These are phyloP conservation scores for Carallia brachiata DNA, from an alignment of 345 rosid genomes.

Conservation along the genomic window DNA sequence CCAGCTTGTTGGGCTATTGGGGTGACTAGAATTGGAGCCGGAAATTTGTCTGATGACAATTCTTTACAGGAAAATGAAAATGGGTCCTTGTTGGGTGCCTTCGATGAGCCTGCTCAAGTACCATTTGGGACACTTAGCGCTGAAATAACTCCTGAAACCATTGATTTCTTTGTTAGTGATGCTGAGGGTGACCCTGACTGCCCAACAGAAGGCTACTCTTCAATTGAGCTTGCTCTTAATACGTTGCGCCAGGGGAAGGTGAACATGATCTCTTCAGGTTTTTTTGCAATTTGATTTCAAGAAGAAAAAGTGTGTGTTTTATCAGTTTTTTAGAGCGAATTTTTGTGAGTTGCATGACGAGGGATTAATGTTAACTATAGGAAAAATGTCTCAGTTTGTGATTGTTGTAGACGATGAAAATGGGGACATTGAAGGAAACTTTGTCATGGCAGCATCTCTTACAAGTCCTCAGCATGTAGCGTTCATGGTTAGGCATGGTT, in stretches of 20 bases:
- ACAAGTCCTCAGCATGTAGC: slow-evolving; percentile 54
- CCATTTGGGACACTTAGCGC: slow-evolving; percentile 50
- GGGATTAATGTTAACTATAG: slow-evolving; percentile 9
- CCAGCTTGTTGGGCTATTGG: slow-evolving; percentile 35
- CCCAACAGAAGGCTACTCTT: slow-evolving; percentile 70
- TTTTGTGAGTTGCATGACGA: not conserved
- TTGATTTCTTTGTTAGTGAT: slow-evolving; percentile 83
- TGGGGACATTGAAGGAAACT: slow-evolving; percentile 72
- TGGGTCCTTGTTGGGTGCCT: slow-evolving; percentile 38
- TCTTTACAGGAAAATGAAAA: slow-evolving; percentile 35
- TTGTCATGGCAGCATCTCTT: slow-evolving; percentile 68
- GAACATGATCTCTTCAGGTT: not conserved
- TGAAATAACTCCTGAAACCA: slow-evolving; percentile 60
- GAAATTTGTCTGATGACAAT: slow-evolving; percentile 45
- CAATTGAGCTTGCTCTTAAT: slow-evolving; percentile 60
- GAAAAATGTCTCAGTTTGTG: slow-evolving; percentile 54
- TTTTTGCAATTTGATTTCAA: not conserved
- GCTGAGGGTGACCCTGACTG: slow-evolving; percentile 91
- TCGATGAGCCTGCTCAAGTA: slow-evolving; percentile 35
- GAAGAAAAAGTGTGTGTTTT: not conserved
- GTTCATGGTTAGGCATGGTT: slow-evolving; percentile 65
- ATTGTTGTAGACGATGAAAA: slow-evolving; percentile 84
- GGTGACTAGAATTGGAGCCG: slow-evolving; percentile 35
- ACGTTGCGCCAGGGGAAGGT: slow-evolving; percentile 72
- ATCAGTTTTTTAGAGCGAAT: not conserved